These are phyloP conservation scores for Boletus tylopilopsis DNA, from an alignment of 768 basidiomycete genomes.

Conservation along the genomic window DNA sequence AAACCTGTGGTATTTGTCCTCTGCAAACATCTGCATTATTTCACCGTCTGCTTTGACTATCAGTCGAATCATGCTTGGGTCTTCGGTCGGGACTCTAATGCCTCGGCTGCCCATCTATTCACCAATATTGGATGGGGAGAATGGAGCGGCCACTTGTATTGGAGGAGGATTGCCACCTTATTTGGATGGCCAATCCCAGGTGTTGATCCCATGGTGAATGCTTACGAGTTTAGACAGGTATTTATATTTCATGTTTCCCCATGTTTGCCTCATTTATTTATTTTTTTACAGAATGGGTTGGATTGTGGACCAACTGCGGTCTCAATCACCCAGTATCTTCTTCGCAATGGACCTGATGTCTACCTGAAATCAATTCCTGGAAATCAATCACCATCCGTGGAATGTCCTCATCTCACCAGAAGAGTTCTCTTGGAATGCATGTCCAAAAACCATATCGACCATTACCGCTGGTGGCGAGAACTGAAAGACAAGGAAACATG, in stretches of 20 bases:
- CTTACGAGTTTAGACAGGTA: neutral
- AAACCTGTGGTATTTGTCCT: slow-evolving; percentile 4
- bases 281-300: neutral
- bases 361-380: neutral
- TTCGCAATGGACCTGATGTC: neutral
- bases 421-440: neutral
- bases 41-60: slow-evolving; percentile 6
- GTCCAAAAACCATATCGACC: neutral
- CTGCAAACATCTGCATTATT: slow-evolving; percentile 6
- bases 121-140: neutral
- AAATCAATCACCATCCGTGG: neutral
- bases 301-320: slow-evolving; percentile 4
- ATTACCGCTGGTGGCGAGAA: neutral
- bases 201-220: neutral
- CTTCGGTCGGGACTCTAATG: neutral
- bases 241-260: no score
- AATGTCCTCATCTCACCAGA: neutral
- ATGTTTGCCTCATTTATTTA: no score
- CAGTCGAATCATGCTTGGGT: slow-evolving; percentile 2
- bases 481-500: neutral
- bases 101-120: neutral
- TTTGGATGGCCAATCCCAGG: neutral
- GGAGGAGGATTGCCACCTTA: neutral
- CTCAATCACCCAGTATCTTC: neutral
- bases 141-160: neutral